Conservation (phyloP, 2,329 filamentous ascomycete genomes). For the Trichophyton rubrum region DNA sequence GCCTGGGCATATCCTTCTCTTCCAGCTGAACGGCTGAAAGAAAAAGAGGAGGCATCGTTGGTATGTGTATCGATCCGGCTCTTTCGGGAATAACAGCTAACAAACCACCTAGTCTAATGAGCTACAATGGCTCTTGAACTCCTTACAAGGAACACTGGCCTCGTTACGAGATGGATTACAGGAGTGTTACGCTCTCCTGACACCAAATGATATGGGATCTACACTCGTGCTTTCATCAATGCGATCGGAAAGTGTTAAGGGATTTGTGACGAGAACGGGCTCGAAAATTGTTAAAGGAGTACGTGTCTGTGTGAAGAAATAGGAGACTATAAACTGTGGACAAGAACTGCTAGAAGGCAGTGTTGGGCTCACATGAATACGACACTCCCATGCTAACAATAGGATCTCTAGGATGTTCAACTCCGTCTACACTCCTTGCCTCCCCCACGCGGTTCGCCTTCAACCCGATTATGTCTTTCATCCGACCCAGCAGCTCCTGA, state of each 20-base stretch:
- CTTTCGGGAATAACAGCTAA: background rate
- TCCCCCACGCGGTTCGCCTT: constrained; percentile 39
- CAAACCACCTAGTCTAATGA: constrained; percentile 38
- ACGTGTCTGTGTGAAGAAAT: constrained; percentile 27
- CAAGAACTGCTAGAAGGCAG: background rate
- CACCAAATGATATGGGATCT: constrained; percentile 70
- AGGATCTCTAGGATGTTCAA: constrained; percentile 50
- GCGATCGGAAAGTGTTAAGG: constrained; percentile 81
- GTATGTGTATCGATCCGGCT: constrained; percentile 21
- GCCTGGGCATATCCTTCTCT: constrained; percentile 50
- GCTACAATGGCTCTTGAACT: constrained; percentile 50
- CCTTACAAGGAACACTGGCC: constrained; percentile 48
- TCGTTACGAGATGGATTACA: constrained; percentile 60
- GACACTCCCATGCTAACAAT: background rate
- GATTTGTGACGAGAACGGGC: constrained; percentile 78
- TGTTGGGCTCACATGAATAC: background rate
- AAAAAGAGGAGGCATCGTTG: constrained; percentile 42
- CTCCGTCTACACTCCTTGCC: constrained; percentile 51
- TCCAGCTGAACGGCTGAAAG: constrained; percentile 37
- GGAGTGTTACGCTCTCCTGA: constrained; percentile 77
- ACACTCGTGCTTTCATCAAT: constrained; percentile 82
- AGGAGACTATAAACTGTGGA: background rate
- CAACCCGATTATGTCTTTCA: constrained; percentile 42
- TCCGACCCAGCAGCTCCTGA: constrained; percentile 43
- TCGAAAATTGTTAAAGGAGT: constrained; percentile 86